Percentiles rank a stretch among this genome's conserved stretches.
These are phyloP conservation scores for Phaeophleospora eucalypticola DNA, from an alignment of 2,329 filamentous ascomycete species.

Conservation along the genomic window DNA sequence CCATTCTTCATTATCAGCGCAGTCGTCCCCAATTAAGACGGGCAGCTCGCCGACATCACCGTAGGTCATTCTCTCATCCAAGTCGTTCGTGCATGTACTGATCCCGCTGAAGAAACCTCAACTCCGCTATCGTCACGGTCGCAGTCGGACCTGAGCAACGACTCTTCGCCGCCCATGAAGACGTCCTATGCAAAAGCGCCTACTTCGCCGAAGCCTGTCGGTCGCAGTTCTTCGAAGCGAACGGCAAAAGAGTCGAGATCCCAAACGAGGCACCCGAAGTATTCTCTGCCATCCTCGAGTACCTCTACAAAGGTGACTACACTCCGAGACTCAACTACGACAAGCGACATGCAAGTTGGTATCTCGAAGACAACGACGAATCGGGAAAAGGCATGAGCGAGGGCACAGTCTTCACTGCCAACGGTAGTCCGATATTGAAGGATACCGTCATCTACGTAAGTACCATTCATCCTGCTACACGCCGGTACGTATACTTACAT, in stretches of 20 bases:
- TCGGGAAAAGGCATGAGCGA: slow-evolving; percentile 50
- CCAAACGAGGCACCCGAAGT: slow-evolving; percentile 85
- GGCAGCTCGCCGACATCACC: slow-evolving; percentile 30
- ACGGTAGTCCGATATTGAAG: slow-evolving; percentile 69
- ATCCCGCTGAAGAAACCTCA: slow-evolving; percentile 16
- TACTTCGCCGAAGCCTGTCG: slow-evolving; percentile 68
- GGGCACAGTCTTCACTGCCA: slow-evolving; percentile 64
- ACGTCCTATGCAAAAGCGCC: slow-evolving; percentile 71
- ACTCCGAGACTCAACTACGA: slow-evolving; percentile 78
- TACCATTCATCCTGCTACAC: slow-evolving; percentile 9
- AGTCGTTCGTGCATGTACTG: slow-evolving; percentile 2
- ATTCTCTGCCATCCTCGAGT: slow-evolving; percentile 86
- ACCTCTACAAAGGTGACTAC: slow-evolving; percentile 91
- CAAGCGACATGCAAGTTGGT: slow-evolving; percentile 75
- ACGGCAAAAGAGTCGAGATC: slow-evolving; percentile 69
- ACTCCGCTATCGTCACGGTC: slow-evolving; percentile 76
- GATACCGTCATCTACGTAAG: slow-evolving; percentile 79
- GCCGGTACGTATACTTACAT: slow-evolving; percentile 2
- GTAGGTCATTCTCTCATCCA: slow-evolving; percentile 17
- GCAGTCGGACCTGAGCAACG: slow-evolving; percentile 66
- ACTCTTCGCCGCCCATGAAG: slow-evolving; percentile 87
- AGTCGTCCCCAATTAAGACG: slow-evolving; percentile 27
- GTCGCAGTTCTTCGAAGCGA: slow-evolving; percentile 58
- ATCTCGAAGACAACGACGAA: slow-evolving; percentile 61
- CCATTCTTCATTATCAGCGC: slow-evolving; percentile 18